Evolutionary conservation across 177 flowering plant species (phyloP).

Genomic region (Telopea speciosissima): DNA sequence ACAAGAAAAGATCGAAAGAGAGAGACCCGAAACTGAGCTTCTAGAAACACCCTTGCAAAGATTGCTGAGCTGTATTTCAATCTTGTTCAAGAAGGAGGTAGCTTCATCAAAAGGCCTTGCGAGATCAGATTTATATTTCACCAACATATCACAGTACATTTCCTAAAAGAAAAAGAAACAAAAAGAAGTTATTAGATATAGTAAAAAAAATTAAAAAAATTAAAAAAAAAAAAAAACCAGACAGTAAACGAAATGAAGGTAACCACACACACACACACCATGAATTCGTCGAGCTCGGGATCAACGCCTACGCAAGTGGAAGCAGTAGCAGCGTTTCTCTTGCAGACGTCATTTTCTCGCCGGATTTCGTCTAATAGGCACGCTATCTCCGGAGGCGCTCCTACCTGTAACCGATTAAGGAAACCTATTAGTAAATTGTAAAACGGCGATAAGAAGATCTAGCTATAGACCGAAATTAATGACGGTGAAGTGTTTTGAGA

Average conservation of each 20-base stretch:
- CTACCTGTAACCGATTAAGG: constrained; percentile 39
- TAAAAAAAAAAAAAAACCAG: neutral
- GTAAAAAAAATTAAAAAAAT: neutral
- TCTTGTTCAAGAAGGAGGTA: constrained; percentile 67
- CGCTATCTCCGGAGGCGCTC: constrained; percentile 82
- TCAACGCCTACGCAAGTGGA: constrained; percentile 59
- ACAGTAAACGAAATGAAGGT: no score
- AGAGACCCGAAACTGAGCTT: constrained; percentile 41
- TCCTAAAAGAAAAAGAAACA: constrained; percentile 35
- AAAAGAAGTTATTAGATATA: neutral
- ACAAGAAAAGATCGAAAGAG: constrained; percentile 20
- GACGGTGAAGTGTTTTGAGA: no score
- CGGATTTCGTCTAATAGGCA: constrained; percentile 60
- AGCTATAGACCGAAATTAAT: no score
- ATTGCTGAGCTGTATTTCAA: constrained; percentile 69
- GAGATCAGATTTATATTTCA: constrained; percentile 84
- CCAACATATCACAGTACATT: constrained; percentile 65
- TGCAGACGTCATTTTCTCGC: constrained; percentile 38
- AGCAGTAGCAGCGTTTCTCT: constrained; percentile 19
- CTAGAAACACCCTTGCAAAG: constrained; percentile 55
- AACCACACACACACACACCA: constrained; percentile 34
- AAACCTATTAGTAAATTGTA: no score
- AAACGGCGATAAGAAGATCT: no score
- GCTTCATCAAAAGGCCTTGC: constrained; percentile 83
- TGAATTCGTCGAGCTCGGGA: constrained; percentile 94